Percentiles rank a stretch among this genome's conserved stretches.
Conservation (phyloP, 306 rosid genomes). For the Pueraria montana region DNA sequence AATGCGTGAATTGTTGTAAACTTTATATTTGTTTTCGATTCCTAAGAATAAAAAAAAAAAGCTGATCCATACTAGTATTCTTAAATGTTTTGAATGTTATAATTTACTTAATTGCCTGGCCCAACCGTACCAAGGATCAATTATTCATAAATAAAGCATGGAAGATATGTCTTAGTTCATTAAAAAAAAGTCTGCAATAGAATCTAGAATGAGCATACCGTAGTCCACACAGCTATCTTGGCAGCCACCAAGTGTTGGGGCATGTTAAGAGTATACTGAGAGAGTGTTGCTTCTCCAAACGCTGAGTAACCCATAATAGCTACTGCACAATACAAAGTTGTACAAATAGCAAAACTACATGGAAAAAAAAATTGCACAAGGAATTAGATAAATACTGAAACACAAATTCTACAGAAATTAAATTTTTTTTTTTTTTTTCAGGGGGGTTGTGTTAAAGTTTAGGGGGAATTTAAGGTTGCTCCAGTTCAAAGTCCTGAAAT, state of each 20-base stretch:
- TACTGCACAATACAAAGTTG: constrained; percentile 72
- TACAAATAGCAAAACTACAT: constrained; percentile 76
- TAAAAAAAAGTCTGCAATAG: neutral
- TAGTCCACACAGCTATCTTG: constrained; percentile 93
- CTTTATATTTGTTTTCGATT: no score
- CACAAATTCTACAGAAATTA: neutral
- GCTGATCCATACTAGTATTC: no score
- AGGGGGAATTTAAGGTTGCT: neutral
- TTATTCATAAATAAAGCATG: neutral
- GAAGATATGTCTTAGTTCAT: neutral
- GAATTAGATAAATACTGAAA: neutral
- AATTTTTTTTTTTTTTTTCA: neutral
- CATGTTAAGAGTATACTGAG: constrained; percentile 95
- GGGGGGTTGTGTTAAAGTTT: neutral
- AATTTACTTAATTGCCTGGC: neutral
- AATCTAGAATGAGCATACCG: constrained; percentile 67
- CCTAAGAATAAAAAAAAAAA: no score
- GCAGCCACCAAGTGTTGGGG: constrained; percentile 77
- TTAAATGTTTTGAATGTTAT: no score
- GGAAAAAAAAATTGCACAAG: neutral
- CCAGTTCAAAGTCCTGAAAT: neutral
- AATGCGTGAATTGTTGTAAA: no score
- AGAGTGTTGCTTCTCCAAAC: constrained; percentile 74
- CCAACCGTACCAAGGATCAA: neutral
- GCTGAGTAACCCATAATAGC: constrained; percentile 87